Evolutionary conservation across 495 filamentous ascomycete species (phyloP), one percentile per base, ranked within the genome.

Genomic region (Pseudevernia furfuracea): DNA sequence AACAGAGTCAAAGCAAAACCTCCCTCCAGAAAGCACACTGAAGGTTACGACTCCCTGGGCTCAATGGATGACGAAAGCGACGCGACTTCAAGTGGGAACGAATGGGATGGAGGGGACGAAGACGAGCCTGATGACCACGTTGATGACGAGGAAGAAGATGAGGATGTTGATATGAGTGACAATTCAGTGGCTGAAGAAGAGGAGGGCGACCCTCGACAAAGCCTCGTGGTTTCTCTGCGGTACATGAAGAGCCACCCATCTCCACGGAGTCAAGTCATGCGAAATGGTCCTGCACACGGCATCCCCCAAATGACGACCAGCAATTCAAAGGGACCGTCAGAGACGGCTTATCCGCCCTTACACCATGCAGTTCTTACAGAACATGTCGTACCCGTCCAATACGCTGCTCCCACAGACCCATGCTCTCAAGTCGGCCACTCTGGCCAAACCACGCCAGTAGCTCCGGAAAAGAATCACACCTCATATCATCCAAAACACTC

Each of bases 191-290:
- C 41, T 23, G 66, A 67, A 36, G 78, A 72, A 36, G 72, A 74
- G 62, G 67, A 68, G 65, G 62, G 69, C 25, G 63, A 68, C 37
- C 32, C n/a, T 38, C 69, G 53, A 58, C 53, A 44, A 48, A 88
- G 83, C 62, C 79, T 89, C 34, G 79, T 92, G 41, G 85, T 91
- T 65, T 87, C 87, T 67, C 79, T 92, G 55, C 79, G 78, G 66
- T 81, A 82, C 64, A 67, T 71, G 43, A 69, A 67, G 44, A 57
- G 49, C 34, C 44, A 48, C 25, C 25, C 43, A 15, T 25, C 46
- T 58, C 58, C 44, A 15, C 66, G 62, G 12, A 36, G 6, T 36
- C 28, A 66, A 28, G 36, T 36, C 17, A n/a, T 28, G 55, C 62
- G 14, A 32, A 64, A 23, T 11, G 43, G 44, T 23, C 25, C 11